Base-by-base conservation (phyloP, 2,329 filamentous ascomycete species). In the Aspergillus uvarum region DNA sequence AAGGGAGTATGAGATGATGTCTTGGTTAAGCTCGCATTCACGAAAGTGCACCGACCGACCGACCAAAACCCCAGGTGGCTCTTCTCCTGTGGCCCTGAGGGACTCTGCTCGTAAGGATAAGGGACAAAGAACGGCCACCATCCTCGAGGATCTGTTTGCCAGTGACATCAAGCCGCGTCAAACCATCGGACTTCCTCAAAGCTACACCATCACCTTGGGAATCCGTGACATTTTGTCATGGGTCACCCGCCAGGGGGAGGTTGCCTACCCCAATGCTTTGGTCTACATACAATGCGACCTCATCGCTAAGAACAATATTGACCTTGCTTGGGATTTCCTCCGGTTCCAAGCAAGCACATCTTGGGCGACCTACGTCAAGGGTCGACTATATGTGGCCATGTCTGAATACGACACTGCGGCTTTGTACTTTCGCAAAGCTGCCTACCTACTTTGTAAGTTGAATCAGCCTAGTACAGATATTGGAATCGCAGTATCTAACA, bases 301-400 rank as follows among this genome's bases (percentile, higher is more conserved):
- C 81, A 78, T 88, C 81, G 60, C 82, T 79, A 84, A 87, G 65
- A 88, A 87, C 70, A 84, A 88, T 53, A 85, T 90, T 49, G 85
- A 90, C 7, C 76, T 88, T 29, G 87, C 87, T 8, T 78, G 79
- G 59, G 83, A 87, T 60, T 89, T 89, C 83, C 64, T 92, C 83
- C 81, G 87, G 79, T 80, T 90, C 82, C 66, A 87, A 56, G 79
- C 82, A 7, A 79, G 78, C 50, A 82, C 81, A 1, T 78, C 82
- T 31, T 89, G 86, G 87, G 79, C 83, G 14, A 83, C 80, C 5
- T 99, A 99, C 71, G 84, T 98, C 4, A 91, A 93, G 74, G 95
- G 90, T 2, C 88, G 95, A 31, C 83, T 96, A 52, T 84, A 86
- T 65, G 80, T 98, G 35, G 86, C 88, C 5, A 84, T 89, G 63